Percentiles rank a stretch among this genome's conserved stretches.
These are phyloP conservation scores for Euphorbia peplus DNA, from an alignment of 345 rosid genomes.

Conservation along the genomic window DNA sequence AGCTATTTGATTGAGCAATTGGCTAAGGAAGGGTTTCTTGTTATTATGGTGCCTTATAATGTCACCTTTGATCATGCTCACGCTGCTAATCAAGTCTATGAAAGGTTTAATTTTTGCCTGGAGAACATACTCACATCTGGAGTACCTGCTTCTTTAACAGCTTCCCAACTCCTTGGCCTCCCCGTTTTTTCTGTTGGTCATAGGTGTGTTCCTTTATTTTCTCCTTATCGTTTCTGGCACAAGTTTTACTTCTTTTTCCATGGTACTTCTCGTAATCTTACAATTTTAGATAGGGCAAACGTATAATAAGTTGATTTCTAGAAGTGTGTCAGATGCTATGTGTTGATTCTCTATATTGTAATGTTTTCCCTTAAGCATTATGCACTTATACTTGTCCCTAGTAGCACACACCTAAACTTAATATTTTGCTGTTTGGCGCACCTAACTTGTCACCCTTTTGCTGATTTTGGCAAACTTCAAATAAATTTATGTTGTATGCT, in stretches of 20 bases:
- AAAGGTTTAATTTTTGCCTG: constrained; percentile 72
- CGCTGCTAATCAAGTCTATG: constrained; percentile 66
- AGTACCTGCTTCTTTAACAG: constrained; percentile 50
- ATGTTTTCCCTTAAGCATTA: no score
- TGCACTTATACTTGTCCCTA: no score
- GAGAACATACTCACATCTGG: constrained; percentile 56
- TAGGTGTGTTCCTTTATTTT: constrained; percentile 48
- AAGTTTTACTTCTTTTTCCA: constrained; percentile 1
- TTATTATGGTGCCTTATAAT: constrained; percentile 77
- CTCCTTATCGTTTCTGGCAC: background rate
- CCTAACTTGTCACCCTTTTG: no score
- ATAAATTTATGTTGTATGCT: no score
- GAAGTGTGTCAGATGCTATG: no score
- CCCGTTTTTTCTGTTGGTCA: constrained; percentile 87
- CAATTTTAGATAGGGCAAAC: background rate
- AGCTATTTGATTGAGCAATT: constrained; percentile 75
- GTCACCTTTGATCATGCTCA: constrained; percentile 90
- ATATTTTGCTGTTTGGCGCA: no score
- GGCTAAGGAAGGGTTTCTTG: constrained; percentile 81
- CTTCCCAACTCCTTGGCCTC: constrained; percentile 55
- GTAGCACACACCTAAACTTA: no score
- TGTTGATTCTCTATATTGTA: no score
- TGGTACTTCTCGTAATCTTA: background rate
- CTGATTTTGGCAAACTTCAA: no score
- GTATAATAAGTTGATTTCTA: no score